Base-by-base conservation (phyloP, 805 yeast species). In the Metschnikowia gruessii region DNA sequence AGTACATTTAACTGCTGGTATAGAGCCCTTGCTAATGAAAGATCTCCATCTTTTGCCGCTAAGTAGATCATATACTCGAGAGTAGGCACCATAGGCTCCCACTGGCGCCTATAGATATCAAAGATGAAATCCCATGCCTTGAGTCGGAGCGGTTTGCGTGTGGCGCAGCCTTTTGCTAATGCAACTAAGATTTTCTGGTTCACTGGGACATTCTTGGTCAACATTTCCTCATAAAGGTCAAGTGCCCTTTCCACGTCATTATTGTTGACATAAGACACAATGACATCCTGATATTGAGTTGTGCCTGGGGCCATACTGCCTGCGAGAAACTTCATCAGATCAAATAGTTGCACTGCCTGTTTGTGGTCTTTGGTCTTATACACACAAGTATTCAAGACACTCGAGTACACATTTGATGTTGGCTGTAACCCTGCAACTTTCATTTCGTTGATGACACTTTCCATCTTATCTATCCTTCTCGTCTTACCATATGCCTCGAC, bases 321-420 rank as follows among this genome's bases (percentile, higher is more conserved):
- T 1, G 94, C 81, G 54, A 85, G 63, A 61, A 87, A 92, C 60
- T 89, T 92, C 90, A 94, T 82, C 51, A 88, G 80, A 53, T 85
- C 89, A 65, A 94, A 94, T 2, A 87, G 70, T 37, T 81, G 81
- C 46, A 78, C 76, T 0, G 96, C 95, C 51, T 84, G 81, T 15
- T 70, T 62, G 50, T 73, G 79, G 45, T 78, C 77, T 47, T 60
- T 68, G 42, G 73, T 58, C 44, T 79, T 72, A 49, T 69, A 72
- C 6, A 82, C 80, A 57, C 85, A 80, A 19, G 87, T 72, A 50
- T 83, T 82, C 35, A 87, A 58, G 6, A 85, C 72, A 34, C 80
- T 78, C 3, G 84, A 74, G 53, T 81, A 82, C 1, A 82, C 66
- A 3, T 62, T 58, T 4, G 69, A 60, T 13, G 75, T 66, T 3